Conservation (phyloP, 805 yeast species). For the Candida loeiensis region DNA sequence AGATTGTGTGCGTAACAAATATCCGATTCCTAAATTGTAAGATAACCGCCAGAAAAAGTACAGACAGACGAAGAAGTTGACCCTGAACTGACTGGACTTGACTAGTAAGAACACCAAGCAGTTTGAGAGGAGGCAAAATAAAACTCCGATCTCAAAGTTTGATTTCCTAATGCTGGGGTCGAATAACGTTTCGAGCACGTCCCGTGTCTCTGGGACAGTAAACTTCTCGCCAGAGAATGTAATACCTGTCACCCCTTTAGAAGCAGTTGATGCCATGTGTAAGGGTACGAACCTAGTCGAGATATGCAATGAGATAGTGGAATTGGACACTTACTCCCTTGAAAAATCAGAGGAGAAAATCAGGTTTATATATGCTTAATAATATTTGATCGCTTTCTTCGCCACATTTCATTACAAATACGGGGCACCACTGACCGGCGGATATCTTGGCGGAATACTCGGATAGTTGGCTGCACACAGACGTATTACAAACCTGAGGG, state of each 20-base stretch:
- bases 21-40: slow-evolving; percentile 80
- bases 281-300: background rate
- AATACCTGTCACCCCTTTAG: slow-evolving; percentile 30
- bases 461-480: too few relatives aligned
- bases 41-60: slow-evolving; percentile 73
- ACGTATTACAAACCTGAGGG: too few relatives aligned
- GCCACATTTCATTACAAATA: too few relatives aligned
- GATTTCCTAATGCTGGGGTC: slow-evolving; percentile 75
- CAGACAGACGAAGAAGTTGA: slow-evolving; percentile 45
- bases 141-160: slow-evolving; percentile 57
- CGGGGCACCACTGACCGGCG: too few relatives aligned
- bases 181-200: slow-evolving; percentile 76
- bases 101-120: slow-evolving; percentile 29
- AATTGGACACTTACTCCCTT: background rate
- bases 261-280: background rate
- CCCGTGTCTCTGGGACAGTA: slow-evolving; percentile 64
- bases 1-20: slow-evolving; percentile 62
- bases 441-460: too few relatives aligned
- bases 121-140: slow-evolving; percentile 34
- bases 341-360: background rate
- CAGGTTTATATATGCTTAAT: background rate
- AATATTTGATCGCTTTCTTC: too few relatives aligned
- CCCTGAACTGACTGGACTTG: slow-evolving; percentile 19
- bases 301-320: background rate
- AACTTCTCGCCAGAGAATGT: slow-evolving; percentile 45